These are phyloP conservation scores for Decorospora gaudefroyi DNA, from an alignment of 2,329 filamentous ascomycete genomes.

Conservation along the genomic window DNA sequence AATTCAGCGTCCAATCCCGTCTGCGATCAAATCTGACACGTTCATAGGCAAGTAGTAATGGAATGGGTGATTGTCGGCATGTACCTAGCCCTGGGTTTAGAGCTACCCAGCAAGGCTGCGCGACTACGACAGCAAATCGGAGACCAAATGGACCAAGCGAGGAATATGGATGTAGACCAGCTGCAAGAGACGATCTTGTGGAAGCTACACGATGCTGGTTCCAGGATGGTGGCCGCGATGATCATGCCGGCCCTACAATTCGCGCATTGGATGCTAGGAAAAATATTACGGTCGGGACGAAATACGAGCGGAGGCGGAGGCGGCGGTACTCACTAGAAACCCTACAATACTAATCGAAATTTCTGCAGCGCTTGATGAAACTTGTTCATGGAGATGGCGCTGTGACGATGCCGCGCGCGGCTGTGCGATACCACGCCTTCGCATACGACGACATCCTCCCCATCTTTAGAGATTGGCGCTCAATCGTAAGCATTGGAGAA, in stretches of 20 bases:
- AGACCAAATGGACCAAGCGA: constrained; percentile 32
- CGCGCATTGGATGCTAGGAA: constrained; percentile 43
- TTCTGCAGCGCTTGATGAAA: too few relatives aligned
- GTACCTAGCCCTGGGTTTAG: constrained; percentile 40
- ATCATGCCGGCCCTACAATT: constrained; percentile 42
- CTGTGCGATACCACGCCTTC: too few relatives aligned
- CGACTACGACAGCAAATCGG: constrained; percentile 35
- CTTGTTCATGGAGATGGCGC: too few relatives aligned
- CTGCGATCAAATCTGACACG: not conserved
- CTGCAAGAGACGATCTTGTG: constrained; percentile 40
- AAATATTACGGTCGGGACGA: constrained; percentile 32
- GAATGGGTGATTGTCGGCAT: constrained; percentile 43
- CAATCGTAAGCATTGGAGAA: too few relatives aligned
- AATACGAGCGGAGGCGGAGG: too few relatives aligned
- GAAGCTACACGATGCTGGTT: constrained; percentile 39
- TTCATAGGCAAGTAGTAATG: constrained; percentile 42
- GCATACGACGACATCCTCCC: too few relatives aligned
- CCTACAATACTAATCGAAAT: too few relatives aligned
- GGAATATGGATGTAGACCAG: constrained; percentile 34
- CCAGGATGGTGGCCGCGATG: constrained; percentile 35
- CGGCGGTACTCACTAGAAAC: too few relatives aligned
- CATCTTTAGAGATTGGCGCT: too few relatives aligned
- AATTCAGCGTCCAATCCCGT: too few relatives aligned
- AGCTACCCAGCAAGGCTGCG: constrained; percentile 40
- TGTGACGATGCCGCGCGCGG: too few relatives aligned